Base-by-base conservation (phyloP, 177 flowering plant genomes). In the Telopea speciosissima region DNA sequence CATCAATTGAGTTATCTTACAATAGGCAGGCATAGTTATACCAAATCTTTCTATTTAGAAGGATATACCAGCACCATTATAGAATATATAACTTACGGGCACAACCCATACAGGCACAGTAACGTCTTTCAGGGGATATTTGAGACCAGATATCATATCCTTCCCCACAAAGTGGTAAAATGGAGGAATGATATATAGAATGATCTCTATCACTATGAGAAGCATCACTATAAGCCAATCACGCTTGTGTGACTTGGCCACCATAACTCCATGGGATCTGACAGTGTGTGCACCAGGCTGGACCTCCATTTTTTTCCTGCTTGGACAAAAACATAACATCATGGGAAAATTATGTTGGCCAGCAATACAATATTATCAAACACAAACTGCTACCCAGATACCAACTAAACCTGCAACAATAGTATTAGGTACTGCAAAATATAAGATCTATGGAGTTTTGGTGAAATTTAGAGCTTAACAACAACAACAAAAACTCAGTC, bases 101-200 rank as follows among this genome's bases (percentile, higher is more conserved):
- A 86, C 85, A 69, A 83, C 70, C 90, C 88, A 86, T 31, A 81
- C 60, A 28, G 90, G 88, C 24, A 86, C 80, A 5, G 85, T 86
- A 28, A 83, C 80, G 26, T 60, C 28, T 33, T 83, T 80, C 60
- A 83, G 54, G 0, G 88, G 90, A 69, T 79, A 86, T 61, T 77
- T 83, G 25, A 85, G 75, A 62, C 83, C 85, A 14, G 75, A 70
- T 86, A 83, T 81, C 90, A 86, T 85, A 33, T 73, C 85, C 70
- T 74, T 73, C 26, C 86, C 86, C 31, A 86, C 77, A 66, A 76
- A 86, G 42, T 86, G 86, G 67, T 83, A 70, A 76, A 86, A 86
- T 12, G 90, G 90, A 60, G 81, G 78, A 12, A 83, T 82, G 59
- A 82, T 19, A 66, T 76, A 68, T 54, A 86, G 69, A 65, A 77